Conservation (phyloP, 1,284 basidiomycete genomes). For the Athelia sp. region DNA sequence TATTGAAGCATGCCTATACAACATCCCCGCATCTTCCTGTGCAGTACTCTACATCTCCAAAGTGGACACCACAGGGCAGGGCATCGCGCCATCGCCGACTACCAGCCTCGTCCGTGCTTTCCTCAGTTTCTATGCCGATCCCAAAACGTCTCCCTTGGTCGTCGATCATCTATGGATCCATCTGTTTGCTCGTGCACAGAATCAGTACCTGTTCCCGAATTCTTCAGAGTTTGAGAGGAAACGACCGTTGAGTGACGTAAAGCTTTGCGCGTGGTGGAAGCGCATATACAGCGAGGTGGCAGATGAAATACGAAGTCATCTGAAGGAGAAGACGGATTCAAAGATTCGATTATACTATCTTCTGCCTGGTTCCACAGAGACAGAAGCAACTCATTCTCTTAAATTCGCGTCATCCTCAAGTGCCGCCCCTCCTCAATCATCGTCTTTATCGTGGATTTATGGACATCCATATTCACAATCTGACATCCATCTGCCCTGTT, state of each 20-base stretch:
- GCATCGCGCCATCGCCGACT: constrained; percentile 55
- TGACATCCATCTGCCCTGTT: constrained; percentile 44
- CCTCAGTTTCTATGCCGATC: constrained; percentile 63
- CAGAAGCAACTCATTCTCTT: constrained; percentile 66
- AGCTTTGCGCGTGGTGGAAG: constrained; percentile 93
- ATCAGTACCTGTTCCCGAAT: constrained; percentile 93
- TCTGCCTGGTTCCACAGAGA: constrained; percentile 67
- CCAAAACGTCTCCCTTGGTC: constrained; percentile 56
- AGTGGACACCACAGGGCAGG: constrained; percentile 89
- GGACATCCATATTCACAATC: constrained; percentile 70
- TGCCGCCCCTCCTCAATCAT: constrained; percentile 11
- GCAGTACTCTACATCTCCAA: constrained; percentile 91
- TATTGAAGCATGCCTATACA: constrained; percentile 81
- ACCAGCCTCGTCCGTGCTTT: constrained; percentile 65
- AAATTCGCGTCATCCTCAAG: constrained; percentile 31
- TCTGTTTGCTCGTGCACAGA: constrained; percentile 88
- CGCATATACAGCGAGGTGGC: constrained; percentile 59
- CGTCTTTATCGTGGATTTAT: constrained; percentile 52
- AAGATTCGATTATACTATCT: constrained; percentile 54
- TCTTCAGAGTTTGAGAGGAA: constrained; percentile 76
- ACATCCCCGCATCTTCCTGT: constrained; percentile 60
- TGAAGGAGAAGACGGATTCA: constrained; percentile 12
- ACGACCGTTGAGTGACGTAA: constrained; percentile 72
- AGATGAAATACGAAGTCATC: constrained; percentile 25
- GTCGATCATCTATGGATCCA: constrained; percentile 70